Evolutionary conservation across 2,329 filamentous ascomycete species (phyloP), one percentile per base, ranked within the genome.

Genomic region (Phialocephala subalpina): DNA sequence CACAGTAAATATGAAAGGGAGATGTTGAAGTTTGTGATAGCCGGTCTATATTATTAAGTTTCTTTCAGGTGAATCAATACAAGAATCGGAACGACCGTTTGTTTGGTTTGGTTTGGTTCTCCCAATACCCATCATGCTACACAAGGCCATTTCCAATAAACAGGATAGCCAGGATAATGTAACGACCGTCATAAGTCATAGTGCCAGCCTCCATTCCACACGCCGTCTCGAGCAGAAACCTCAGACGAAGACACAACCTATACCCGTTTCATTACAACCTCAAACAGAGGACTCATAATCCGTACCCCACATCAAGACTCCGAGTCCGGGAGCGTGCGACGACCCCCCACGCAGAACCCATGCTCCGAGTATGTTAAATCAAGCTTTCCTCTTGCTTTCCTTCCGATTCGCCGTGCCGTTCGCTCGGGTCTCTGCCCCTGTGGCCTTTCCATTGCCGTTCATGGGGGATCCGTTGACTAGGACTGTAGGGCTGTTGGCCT

Each of bases 351-450:
- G 25, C 29, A 33, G 53, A 35, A 55, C 35, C 62, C 63, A 60
- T 65, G 42, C 47, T 60, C 35, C 27, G 42, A 25, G 38, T 58
- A 60, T n/a, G 33, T 45, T 49, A 35, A 40, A 53, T 62, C 56
- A 66, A 58, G 60, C 60, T 58, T 63, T 66, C 63, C 65, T 60
- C 40, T 58, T 58, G 22, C 62, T 63, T 58, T 61, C 66, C 59
- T 69, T 74, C 66, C 71, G 64, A 65, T 72, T 72, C 58, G 68
- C 68, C 53, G 63, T 68, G 9, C 66, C 66, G 33, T 73, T 67
- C 27, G 58, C 55, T 59, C 56, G 67, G 47, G 42, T 60, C 40
- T 71, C 62, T 5, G 62, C 56, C 20, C 53, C 69, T 12, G 65
- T 70, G 16, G 66, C 60, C 58, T 62, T 70, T 12, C 70, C 70